Evolutionary conservation across 306 rosid genomes (phyloP).

Genomic region (Malus orientalis): DNA sequence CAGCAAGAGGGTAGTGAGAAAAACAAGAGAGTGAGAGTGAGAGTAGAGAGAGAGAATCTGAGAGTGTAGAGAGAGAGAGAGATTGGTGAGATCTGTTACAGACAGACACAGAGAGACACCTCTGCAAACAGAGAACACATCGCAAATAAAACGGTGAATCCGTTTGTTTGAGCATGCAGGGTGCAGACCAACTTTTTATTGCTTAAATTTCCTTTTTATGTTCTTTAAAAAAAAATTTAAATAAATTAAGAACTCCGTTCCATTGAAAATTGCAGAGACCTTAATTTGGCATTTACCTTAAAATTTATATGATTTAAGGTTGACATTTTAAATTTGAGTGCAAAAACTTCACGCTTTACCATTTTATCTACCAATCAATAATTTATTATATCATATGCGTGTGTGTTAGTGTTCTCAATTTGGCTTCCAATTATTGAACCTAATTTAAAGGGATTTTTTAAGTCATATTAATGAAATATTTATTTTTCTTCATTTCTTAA

Average conservation of each 20-base stretch:
- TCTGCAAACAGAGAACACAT: slow-evolving; percentile 38
- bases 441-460: neutral
- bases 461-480: neutral
- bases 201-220: neutral
- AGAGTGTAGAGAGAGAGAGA: slow-evolving; percentile 1
- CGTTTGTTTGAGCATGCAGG: slow-evolving; percentile 54
- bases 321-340: neutral
- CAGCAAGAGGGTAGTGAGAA: neutral
- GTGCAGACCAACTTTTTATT: neutral
- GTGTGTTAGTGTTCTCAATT: neutral
- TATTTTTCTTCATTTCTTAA: neutral
- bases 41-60: neutral
- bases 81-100: slow-evolving; percentile 60
- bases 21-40: neutral
- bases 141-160: slow-evolving; percentile 63
- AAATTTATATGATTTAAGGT: neutral
- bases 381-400: neutral
- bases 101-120: slow-evolving; percentile 31
- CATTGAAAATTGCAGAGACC: neutral
- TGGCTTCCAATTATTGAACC: neutral
- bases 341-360: neutral
- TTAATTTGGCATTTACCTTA: neutral
- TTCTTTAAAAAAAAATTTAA: too few species aligned
- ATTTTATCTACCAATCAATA: neutral
- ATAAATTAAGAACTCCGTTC: neutral